Base-by-base conservation (phyloP, 768 basidiomycete genomes). In the Pleurotus eryngii region DNA sequence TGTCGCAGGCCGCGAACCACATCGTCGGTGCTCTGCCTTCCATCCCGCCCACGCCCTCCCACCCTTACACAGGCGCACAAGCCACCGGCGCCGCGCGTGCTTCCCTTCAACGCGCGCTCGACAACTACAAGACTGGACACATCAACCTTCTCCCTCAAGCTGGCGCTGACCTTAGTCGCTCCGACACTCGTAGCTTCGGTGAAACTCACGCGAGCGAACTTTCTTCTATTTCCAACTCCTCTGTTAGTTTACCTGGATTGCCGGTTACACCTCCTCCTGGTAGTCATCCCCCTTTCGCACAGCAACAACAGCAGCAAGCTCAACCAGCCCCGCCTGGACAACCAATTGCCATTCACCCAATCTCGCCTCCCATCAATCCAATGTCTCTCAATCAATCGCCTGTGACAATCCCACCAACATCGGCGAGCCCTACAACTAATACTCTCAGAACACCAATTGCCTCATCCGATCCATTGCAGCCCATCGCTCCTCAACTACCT, bases 131-230 rank as follows among this genome's bases (percentile, higher is more conserved):
- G 65, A 82, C 83, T 1, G 91, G 90, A 0, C 77, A 82, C 57
- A 78, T 81, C 63, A 77, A 76, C 42, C 74, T 90, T 9, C 74
- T 78, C 39, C 69, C 76, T 9, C 76, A 79, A 14, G 59, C 70
- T 12, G 69, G 75, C 26, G 73, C 76, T 4, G 85, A 87, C 65
- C 77, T 90, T 40, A 77, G 79, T 58, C 76, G 86, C 59, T 86
- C 86, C 3, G 88, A 93, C 64, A 89, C 88, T 0, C 82, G 82
- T 57, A 91, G 88, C 70, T 94, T 94, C 65, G 92, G 92, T 17
- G 89, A 87, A 70, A 92, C 85, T 39, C 92, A 94, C 64, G 89
- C 87, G 0, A 77, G 72, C 37, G 92, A 93, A 71, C 76, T 94
- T 37, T 79, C 80, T 15, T 66, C 77, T 11, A 66, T 68, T 0